phyloP scores from a whole-genome alignment of 192 early-diverging fungal genomes.

The Umbelopsis ramanniana region DNA sequence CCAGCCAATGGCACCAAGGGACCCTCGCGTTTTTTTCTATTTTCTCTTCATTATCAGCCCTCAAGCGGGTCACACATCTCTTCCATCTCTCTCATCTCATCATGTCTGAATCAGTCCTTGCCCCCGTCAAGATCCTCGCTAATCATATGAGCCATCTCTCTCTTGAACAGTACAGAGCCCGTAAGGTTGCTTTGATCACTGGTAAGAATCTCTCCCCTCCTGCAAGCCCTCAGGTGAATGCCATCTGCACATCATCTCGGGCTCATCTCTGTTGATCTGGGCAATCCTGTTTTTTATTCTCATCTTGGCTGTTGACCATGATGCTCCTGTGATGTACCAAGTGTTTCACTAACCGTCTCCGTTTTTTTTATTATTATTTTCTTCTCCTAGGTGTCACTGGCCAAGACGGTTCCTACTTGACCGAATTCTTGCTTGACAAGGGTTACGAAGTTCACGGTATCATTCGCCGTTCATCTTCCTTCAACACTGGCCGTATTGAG shows the following conservation, averaged over 20 bases:
- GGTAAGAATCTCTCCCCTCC: slow-evolving; percentile 49
- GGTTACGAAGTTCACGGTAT: slow-evolving; percentile 83
- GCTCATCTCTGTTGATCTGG: background rate
- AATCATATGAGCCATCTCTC: slow-evolving; percentile 28
- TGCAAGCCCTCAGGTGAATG: too few relatives aligned
- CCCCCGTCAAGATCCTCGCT: slow-evolving; percentile 28
- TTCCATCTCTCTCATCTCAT: slow-evolving; percentile 30
- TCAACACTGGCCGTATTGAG: slow-evolving; percentile 82
- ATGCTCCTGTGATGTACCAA: background rate
- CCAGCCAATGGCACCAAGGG: slow-evolving; percentile 21
- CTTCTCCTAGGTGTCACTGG: slow-evolving; percentile 70
- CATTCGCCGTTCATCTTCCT: slow-evolving; percentile 83
- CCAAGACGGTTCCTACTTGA: slow-evolving; percentile 81
- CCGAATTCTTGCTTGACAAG: slow-evolving; percentile 73
- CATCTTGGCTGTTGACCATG: background rate
- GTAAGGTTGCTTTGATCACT: slow-evolving; percentile 66
- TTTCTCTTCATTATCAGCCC: slow-evolving; percentile 11
- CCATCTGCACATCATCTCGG: slow-evolving; percentile 21
- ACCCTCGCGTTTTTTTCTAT: slow-evolving; percentile 28
- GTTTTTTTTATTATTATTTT: background rate
- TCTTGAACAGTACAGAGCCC: slow-evolving; percentile 59
- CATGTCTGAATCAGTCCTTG: slow-evolving; percentile 41
- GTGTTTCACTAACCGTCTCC: too few relatives aligned
- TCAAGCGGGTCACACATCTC: slow-evolving; percentile 18
- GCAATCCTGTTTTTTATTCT: background rate